Evolutionary conservation across 441 rosid genomes (phyloP).

Genomic region (Gossypium lobatum): DNA sequence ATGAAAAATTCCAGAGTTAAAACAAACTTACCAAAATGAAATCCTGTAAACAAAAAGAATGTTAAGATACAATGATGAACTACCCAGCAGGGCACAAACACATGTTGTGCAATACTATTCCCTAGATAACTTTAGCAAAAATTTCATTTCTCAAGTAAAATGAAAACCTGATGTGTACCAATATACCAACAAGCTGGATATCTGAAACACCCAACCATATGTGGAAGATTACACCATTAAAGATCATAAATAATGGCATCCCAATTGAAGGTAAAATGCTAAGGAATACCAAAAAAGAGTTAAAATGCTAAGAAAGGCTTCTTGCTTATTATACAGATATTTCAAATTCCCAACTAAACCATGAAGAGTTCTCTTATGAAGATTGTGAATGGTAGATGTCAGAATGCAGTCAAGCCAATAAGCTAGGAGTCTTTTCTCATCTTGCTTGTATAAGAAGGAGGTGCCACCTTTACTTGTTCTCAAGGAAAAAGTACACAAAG

Average conservation of each 20-base stretch:
- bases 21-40: neutral
- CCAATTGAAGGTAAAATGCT: no score
- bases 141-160: conserved; percentile 2
- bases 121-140: neutral
- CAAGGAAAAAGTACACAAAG: neutral
- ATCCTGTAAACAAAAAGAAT: neutral
- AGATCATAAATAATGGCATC: no score
- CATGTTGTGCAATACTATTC: neutral
- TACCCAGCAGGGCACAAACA: neutral
- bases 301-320: conserved; percentile 1
- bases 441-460: neutral
- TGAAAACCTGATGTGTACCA: neutral
- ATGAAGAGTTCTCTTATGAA: neutral
- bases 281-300: no score
- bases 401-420: neutral
- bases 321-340: neutral
- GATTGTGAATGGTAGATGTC: neutral
- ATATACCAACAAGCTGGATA: neutral
- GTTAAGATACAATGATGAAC: neutral
- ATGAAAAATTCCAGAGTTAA: conserved; percentile 7
- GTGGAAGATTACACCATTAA: no score
- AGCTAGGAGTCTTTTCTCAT: neutral
- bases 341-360: neutral
- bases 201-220: no score
- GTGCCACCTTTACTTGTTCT: neutral